A percentile compares a stretch with the other conserved stretches of the same genome.
Evolutionary conservation across 331 rosid genomes (phyloP).

Genomic region (Quercus tomentella): DNA sequence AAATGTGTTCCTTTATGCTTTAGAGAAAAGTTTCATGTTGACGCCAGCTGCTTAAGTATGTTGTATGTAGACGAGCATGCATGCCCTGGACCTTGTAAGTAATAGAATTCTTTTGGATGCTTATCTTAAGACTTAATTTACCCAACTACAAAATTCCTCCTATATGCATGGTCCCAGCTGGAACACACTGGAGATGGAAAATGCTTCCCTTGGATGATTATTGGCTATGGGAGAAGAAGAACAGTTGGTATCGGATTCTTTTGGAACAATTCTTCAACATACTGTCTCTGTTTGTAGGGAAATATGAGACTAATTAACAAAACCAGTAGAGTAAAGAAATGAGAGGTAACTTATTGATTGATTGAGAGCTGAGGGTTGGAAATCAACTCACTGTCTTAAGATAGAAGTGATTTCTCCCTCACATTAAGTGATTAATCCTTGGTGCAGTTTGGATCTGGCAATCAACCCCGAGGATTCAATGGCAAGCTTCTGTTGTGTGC

Average conservation of each 20-base stretch:
- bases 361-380: no score
- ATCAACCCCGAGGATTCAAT: no score
- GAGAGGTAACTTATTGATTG: no score
- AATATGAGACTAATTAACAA: no score
- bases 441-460: no score
- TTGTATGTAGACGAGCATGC: constrained; percentile 31
- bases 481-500: no score
- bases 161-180: neutral
- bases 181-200: constrained; percentile 2
- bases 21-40: constrained; percentile 53
- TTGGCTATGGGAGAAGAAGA: neutral
- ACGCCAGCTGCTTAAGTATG: constrained; percentile 29
- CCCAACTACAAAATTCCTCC: constrained; percentile 26
- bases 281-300: neutral
- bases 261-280: neutral
- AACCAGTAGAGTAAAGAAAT: no score
- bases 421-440: no score
- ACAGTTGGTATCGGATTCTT: neutral
- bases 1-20: constrained; percentile 47
- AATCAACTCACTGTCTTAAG: no score
- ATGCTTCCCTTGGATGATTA: neutral
- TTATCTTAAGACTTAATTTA: neutral
- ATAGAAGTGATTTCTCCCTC: no score
- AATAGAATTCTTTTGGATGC: constrained; percentile 50
- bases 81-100: constrained; percentile 37